Evolutionary conservation across 495 filamentous ascomycete species (phyloP).

Genomic region (Aspergillus biplanus): DNA sequence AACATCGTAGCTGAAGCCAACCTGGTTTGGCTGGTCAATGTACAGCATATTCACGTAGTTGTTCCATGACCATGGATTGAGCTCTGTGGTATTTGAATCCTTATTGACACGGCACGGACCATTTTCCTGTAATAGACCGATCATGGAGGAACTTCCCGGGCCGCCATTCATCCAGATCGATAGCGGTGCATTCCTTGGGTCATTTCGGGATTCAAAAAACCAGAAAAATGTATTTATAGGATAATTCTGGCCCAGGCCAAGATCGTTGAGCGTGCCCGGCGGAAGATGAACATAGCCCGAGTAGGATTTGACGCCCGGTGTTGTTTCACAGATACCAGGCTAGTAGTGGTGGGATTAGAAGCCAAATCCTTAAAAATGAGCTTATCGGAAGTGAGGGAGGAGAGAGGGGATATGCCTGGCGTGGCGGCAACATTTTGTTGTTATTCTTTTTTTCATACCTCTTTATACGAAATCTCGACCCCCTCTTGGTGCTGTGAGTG

Average conservation of each 20-base stretch:
- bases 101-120: constrained; percentile 62
- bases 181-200: constrained; percentile 47
- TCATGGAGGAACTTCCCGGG: constrained; percentile 61
- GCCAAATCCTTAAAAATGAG: background rate
- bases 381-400: background rate
- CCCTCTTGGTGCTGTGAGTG: constrained; percentile 61
- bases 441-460: constrained; percentile 54
- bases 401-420: background rate
- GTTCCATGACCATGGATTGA: constrained; percentile 66
- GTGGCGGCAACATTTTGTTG: background rate
- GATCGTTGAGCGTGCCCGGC: constrained; percentile 46
- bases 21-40: constrained; percentile 66
- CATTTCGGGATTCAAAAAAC: constrained; percentile 64
- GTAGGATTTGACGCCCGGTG: constrained; percentile 47
- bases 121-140: constrained; percentile 65
- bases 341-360: constrained; percentile 28
- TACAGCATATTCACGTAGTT: constrained; percentile 67
- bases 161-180: constrained; percentile 60
- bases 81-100: constrained; percentile 50
- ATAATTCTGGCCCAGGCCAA: constrained; percentile 56
- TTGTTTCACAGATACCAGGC: constrained; percentile 57
- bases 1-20: constrained; percentile 63
- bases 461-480: constrained; percentile 66
- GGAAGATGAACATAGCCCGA: constrained; percentile 52
- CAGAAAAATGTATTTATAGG: constrained; percentile 79